Percentiles rank a stretch among this genome's conserved stretches.
These are phyloP conservation scores for Calonectria pauciramosa DNA, from an alignment of 2,329 filamentous ascomycete species.

Conservation along the genomic window DNA sequence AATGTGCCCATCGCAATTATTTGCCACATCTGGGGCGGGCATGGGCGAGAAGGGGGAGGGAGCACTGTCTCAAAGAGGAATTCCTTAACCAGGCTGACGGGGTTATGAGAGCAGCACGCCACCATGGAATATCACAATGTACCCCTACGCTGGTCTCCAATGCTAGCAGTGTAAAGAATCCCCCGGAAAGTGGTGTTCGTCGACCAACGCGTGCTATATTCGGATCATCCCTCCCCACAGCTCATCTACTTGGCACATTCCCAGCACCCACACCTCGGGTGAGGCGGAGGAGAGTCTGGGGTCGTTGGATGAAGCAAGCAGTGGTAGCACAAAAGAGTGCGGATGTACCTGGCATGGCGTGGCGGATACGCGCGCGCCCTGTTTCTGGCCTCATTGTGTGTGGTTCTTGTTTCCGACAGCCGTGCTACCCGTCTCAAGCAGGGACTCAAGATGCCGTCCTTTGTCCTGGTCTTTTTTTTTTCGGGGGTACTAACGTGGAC, in stretches of 20 bases:
- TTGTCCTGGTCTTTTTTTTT: neutral
- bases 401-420: slow-evolving; percentile 12
- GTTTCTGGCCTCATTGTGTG: neutral
- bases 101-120: neutral
- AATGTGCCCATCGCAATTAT: neutral
- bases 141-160: slow-evolving; percentile 6
- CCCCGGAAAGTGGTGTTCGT: neutral
- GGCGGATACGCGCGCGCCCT: slow-evolving; percentile 1
- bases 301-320: neutral
- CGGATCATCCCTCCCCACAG: slow-evolving; percentile 22
- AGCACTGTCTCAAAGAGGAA: slow-evolving; percentile 13
- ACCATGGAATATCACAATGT: slow-evolving; percentile 15
- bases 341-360: slow-evolving; percentile 5
- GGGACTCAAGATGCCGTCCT: neutral
- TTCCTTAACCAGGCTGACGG: slow-evolving; percentile 15
- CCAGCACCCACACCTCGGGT: slow-evolving; percentile 24
- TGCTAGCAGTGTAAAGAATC: neutral
- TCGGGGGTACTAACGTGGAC: slow-evolving; percentile 16
- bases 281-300: slow-evolving; percentile 30
- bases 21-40: neutral
- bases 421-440: slow-evolving; percentile 11
- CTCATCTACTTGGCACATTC: slow-evolving; percentile 26
- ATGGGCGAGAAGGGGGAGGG: neutral
- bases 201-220: slow-evolving; percentile 20
- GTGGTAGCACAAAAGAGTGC: slow-evolving; percentile 9